Conservation (phyloP, 805 yeast species). For the Tetrapisispora phaffii region DNA sequence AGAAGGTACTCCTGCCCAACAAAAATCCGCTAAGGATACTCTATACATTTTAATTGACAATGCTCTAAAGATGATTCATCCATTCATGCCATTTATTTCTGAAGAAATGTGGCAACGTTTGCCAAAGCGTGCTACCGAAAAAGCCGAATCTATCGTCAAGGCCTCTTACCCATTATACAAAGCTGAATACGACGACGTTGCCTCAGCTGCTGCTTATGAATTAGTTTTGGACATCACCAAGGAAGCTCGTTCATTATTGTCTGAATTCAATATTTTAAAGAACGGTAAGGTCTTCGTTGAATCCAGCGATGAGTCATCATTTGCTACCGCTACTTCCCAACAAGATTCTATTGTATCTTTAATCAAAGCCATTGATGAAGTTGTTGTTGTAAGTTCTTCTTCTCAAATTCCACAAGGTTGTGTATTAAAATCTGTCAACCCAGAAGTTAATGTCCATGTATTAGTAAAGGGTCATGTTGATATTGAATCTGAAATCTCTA, state of each 20-base stretch:
- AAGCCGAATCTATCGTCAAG: constrained; percentile 59
- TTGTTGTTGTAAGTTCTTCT: constrained; percentile 48
- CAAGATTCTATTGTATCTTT: constrained; percentile 80
- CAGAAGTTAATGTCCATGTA: constrained; percentile 76
- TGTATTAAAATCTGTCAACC: constrained; percentile 71
- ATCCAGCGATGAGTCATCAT: constrained; percentile 38
- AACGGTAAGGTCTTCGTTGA: constrained; percentile 81
- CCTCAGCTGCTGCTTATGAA: constrained; percentile 69
- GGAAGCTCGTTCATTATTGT: constrained; percentile 81
- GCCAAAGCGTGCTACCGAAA: constrained; percentile 74
- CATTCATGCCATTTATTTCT: constrained; percentile 95
- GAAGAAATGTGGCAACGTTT: constrained; percentile 99
- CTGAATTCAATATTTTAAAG: constrained; percentile 83
- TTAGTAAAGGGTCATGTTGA: constrained; percentile 92
- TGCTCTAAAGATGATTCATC: constrained; percentile 86
- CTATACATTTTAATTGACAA: constrained; percentile 86
- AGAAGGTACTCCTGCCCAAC: constrained; percentile 81
- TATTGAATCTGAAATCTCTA: constrained; percentile 78
- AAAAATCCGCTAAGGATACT: constrained; percentile 86
- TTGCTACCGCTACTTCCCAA: constrained; percentile 54
- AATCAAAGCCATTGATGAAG: constrained; percentile 79
- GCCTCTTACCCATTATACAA: constrained; percentile 70
- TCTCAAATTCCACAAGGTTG: constrained; percentile 78
- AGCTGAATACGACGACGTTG: constrained; percentile 49
- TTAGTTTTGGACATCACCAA: constrained; percentile 78